These are phyloP conservation scores for Rauvolfia tetraphylla DNA, from an alignment of 257 asterid genomes.

Conservation along the genomic window DNA sequence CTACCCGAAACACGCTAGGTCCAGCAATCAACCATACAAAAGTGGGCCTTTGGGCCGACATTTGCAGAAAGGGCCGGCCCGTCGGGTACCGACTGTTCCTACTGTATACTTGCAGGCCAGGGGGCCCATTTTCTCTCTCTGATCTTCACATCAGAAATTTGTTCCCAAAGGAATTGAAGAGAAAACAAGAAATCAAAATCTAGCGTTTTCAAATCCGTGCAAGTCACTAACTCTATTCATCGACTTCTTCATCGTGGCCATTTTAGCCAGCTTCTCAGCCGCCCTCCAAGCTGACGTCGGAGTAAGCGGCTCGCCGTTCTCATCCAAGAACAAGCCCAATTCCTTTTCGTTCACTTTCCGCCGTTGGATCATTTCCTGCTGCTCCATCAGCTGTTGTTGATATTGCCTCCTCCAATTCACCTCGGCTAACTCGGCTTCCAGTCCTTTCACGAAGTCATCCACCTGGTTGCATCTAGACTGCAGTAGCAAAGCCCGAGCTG, in stretches of 20 bases:
- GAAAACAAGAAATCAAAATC: slow-evolving; percentile 41
- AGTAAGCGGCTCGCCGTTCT: slow-evolving; percentile 68
- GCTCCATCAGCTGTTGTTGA: slow-evolving; percentile 8
- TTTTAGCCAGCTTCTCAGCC: slow-evolving; percentile 63
- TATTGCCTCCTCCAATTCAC: slow-evolving; percentile 55
- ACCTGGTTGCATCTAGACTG: slow-evolving; percentile 50
- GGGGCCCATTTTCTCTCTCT: slow-evolving; percentile 9
- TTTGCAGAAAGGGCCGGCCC: slow-evolving; percentile 33
- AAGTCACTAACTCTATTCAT: slow-evolving; percentile 53
- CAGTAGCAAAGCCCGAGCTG: slow-evolving; percentile 59
- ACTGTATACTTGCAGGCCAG: slow-evolving; percentile 22
- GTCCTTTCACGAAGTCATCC: slow-evolving; percentile 36
- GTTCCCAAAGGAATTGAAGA: not conserved
- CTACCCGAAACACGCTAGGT: slow-evolving; percentile 12
- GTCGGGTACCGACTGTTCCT: slow-evolving; percentile 24
- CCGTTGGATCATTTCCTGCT: slow-evolving; percentile 28
- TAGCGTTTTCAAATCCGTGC: slow-evolving; percentile 91
- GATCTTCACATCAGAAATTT: not conserved
- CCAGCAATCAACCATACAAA: slow-evolving; percentile 28
- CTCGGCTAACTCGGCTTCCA: slow-evolving; percentile 71
- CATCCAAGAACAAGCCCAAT: slow-evolving; percentile 38
- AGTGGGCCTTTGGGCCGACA: slow-evolving; percentile 23
- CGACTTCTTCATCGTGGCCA: slow-evolving; percentile 45
- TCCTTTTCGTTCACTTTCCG: slow-evolving; percentile 36
- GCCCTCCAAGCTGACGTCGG: slow-evolving; percentile 76